These are phyloP conservation scores for Paramecium pentaurelia DNA, from an alignment of 73 alveolate species.

Conservation along the genomic window DNA sequence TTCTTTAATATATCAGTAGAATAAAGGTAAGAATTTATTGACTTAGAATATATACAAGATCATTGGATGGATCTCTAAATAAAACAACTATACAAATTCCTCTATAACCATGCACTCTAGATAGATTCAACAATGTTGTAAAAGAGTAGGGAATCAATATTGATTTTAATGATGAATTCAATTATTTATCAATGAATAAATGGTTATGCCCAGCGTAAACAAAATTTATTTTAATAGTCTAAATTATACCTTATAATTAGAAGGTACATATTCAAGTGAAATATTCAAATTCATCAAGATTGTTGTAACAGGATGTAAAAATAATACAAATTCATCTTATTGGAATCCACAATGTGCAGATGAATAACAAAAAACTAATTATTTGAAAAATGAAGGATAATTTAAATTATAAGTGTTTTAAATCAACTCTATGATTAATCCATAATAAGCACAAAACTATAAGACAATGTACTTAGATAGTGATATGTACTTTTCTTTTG, in stretches of 20 bases:
- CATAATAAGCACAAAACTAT: neutral
- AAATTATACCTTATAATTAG: neutral
- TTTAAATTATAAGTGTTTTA: neutral
- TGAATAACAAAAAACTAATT: neutral
- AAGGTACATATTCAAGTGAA: conserved; percentile 15
- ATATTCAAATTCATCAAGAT: neutral
- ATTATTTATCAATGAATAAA: neutral
- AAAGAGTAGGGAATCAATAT: neutral
- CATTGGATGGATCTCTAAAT: neutral
- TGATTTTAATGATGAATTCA: neutral
- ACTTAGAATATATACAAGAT: neutral
- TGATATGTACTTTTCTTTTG: conserved; percentile 3
- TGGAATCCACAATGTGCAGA: conserved; percentile 21
- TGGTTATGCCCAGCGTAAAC: conserved; percentile 39
- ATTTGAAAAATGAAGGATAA: neutral
- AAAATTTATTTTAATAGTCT: neutral
- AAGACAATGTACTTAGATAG: neutral
- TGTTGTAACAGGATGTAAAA: neutral
- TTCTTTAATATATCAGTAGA: neutral
- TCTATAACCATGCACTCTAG: neutral
- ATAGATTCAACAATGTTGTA: neutral
- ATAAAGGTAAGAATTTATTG: neutral
- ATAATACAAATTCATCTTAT: neutral
- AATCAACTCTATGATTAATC: neutral
- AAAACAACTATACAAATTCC: neutral